phyloP scores from a whole-genome alignment of 2,329 filamentous ascomycete species.

The Byssothecium circinans region DNA sequence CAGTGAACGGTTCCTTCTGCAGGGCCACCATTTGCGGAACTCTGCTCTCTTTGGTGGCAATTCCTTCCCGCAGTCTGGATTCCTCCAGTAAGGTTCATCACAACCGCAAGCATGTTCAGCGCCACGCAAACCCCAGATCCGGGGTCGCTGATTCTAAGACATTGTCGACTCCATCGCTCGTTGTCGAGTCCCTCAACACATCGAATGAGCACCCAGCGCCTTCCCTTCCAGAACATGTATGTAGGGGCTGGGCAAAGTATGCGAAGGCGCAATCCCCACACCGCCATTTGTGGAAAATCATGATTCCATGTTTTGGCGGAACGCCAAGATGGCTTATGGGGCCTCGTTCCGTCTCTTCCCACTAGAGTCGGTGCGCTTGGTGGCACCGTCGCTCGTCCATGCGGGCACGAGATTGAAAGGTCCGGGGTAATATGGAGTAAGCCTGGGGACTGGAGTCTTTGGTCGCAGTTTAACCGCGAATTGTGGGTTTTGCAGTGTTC shows the following conservation, averaged over 20 bases:
- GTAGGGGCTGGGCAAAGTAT: conserved; percentile 4
- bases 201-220: conserved; percentile 14
- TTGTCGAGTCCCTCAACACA: conserved; percentile 6
- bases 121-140: conserved; percentile 11
- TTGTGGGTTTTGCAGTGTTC: conserved; percentile 3
- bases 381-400: neutral
- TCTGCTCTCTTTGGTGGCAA: neutral
- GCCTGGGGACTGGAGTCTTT: neutral
- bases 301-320: neutral
- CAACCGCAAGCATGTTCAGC: neutral
- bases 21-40: neutral
- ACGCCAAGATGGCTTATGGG: conserved; percentile 17
- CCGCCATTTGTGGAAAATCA: conserved; percentile 24
- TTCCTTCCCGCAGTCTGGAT: neutral
- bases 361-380: neutral
- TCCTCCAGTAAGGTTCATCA: neutral
- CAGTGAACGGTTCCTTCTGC: neutral
- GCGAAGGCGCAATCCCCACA: conserved; percentile 1
- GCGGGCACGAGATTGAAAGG: neutral
- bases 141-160: conserved; percentile 3
- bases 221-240: conserved; percentile 12
- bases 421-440: neutral
- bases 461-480: conserved; percentile 20
- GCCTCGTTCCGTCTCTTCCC: neutral
- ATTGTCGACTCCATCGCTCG: conserved; percentile 1